These are phyloP conservation scores for Penicillium decumbens DNA, from an alignment of 2,329 filamentous ascomycete genomes.

Conservation along the genomic window DNA sequence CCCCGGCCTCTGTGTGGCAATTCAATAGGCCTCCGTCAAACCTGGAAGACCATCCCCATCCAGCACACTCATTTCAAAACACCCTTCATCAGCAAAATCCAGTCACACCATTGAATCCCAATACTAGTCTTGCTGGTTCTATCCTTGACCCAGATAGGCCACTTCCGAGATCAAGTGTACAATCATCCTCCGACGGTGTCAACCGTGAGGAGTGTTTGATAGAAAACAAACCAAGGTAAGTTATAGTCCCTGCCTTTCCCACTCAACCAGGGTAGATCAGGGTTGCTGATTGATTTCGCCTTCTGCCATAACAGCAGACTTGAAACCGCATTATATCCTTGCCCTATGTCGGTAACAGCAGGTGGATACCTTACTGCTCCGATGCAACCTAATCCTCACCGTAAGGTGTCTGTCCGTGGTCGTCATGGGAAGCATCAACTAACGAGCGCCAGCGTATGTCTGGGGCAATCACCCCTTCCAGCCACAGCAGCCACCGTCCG, in stretches of 20 bases:
- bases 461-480: constrained; percentile 31
- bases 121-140: constrained; percentile 5
- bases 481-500: constrained; percentile 26
- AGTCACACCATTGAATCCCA: constrained; percentile 8
- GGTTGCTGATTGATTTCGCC: neutral
- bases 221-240: constrained; percentile 12
- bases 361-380: constrained; percentile 21
- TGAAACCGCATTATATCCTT: constrained; percentile 15
- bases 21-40: constrained; percentile 7
- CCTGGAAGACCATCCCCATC: constrained; percentile 2
- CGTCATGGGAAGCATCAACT: constrained; percentile 5
- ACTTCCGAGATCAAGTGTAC: constrained; percentile 3
- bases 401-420: constrained; percentile 18
- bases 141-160: constrained; percentile 5
- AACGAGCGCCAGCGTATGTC: constrained; percentile 26
- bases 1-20: constrained; percentile 11
- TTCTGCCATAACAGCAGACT: constrained; percentile 10
- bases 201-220: constrained; percentile 6
- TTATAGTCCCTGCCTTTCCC: neutral
- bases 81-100: constrained; percentile 11
- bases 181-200: constrained; percentile 6
- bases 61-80: constrained; percentile 2
- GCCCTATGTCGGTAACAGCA: constrained; percentile 21
- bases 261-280: neutral
- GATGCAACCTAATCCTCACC: constrained; percentile 31